Percentiles rank a stretch among this genome's conserved stretches.
Conservation (phyloP, 768 basidiomycete species). For the Termitomyces sp. region DNA sequence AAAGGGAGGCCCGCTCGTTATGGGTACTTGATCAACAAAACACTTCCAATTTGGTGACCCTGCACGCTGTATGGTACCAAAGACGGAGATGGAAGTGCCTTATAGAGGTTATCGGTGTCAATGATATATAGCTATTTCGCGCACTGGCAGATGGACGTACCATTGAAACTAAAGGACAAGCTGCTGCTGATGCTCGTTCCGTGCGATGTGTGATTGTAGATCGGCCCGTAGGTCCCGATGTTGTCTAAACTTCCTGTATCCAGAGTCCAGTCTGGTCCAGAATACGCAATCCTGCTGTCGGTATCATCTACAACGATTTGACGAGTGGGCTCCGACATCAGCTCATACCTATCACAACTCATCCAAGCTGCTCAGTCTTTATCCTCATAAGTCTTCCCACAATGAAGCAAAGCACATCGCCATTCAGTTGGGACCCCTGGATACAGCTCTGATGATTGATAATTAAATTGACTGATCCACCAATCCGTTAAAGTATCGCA, state of each 20-base stretch:
- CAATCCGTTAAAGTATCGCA: not conserved
- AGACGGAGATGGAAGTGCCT: constrained; percentile 18
- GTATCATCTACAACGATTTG: constrained; percentile 32
- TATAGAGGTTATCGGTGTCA: not conserved
- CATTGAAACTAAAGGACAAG: constrained; percentile 29
- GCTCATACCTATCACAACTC: not conserved
- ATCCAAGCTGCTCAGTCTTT: not conserved
- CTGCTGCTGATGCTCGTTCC: constrained; percentile 26
- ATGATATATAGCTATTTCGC: not conserved
- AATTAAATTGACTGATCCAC: not conserved
- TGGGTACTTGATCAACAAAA: constrained; percentile 22
- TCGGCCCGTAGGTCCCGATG: constrained; percentile 29
- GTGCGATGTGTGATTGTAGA: constrained; percentile 31
- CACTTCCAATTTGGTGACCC: constrained; percentile 23
- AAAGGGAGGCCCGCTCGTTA: not conserved
- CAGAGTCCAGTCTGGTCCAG: constrained; percentile 25
- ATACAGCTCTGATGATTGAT: not conserved
- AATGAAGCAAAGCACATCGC: not conserved
- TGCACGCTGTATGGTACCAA: constrained; percentile 20
- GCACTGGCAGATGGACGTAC: constrained; percentile 15
- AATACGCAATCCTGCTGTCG: constrained; percentile 27
- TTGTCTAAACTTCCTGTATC: constrained; percentile 24
- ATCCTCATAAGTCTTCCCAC: not conserved
- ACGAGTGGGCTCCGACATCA: not conserved
- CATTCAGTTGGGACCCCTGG: not conserved